Evolutionary conservation across 1,284 basidiomycete genomes (phyloP), one percentile per base, ranked within the genome.

Genomic region (Termitomyces sp.): DNA sequence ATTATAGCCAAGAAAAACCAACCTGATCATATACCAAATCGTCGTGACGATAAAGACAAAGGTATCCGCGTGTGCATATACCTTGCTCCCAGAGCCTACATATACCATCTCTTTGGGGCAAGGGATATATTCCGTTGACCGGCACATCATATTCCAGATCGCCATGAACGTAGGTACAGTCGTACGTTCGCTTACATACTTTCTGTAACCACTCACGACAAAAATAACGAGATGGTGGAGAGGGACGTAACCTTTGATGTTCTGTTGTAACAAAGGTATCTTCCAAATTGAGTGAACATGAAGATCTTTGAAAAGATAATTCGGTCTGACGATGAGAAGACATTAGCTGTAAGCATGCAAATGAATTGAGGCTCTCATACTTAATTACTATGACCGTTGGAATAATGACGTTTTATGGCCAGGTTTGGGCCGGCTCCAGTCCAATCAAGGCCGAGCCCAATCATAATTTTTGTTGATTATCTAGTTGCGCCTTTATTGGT

Each of bases 161-260:
- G 3, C 49, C 57, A 53, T 62, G 60, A 14, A 58, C 50, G 16
- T 10, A 54, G 4, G 3, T 34, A 16, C 63, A 64, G 4, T 28
- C 28, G 11, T 58, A 49, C 16, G 51, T 49, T 40, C 43, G 51
- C 1, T 31, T 31, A 44, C 64, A 66, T 5, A 11, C 7, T 18
- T 58, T 58, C 45, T 54, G 42, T 5, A 60, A 52, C 57, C 58
- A 64, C 18, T 35, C 16, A 38, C 54, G 49, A 45, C 62, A 67
- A n/a, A 59, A 53, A 28, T 34, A 40, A 10, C n/a, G 39, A 18
- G 7, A 40, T 7, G 5, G 37, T 1, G 55, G 57, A 21, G 55
- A 53, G 6, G 51, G 53, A 18, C 21, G 46, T 21, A 33, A 5
- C 5, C 16, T 46, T 37, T 4, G 5, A 18, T 9, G 33, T 11